A percentile compares a stretch with the other conserved stretches of the same genome.
Evolutionary conservation across 2,329 filamentous ascomycete species (phyloP).

Genomic region (Huntiella bhutanensis): DNA sequence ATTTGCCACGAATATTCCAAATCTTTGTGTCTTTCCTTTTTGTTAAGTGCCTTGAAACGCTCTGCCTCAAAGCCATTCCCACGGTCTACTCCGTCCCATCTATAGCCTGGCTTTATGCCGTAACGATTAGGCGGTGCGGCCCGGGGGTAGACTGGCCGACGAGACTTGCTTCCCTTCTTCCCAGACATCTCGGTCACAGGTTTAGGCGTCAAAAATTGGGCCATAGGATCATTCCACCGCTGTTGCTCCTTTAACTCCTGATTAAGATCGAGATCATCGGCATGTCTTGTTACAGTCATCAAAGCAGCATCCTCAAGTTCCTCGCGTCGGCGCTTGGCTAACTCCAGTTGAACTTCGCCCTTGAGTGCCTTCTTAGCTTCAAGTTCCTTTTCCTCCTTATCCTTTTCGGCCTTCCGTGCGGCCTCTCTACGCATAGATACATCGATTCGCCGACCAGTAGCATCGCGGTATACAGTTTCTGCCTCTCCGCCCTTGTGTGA

Average conservation of each 20-base stretch:
- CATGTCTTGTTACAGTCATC: conserved; percentile 59
- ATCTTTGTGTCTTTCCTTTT: conserved; percentile 54
- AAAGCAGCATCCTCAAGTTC: conserved; percentile 62
- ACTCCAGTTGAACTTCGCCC: conserved; percentile 66
- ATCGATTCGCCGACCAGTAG: conserved; percentile 84
- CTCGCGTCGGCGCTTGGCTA: conserved; percentile 45
- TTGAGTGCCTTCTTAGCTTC: conserved; percentile 52
- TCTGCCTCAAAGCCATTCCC: conserved; percentile 86
- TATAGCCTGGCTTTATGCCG: conserved; percentile 75
- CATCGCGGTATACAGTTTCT: conserved; percentile 83
- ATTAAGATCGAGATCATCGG: conserved; percentile 79
- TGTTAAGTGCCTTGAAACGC: conserved; percentile 76
- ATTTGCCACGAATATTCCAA: conserved; percentile 91
- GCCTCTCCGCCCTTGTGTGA: conserved; percentile 24
- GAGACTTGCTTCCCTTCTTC: conserved; percentile 17
- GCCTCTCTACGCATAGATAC: conserved; percentile 80
- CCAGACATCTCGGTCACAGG: conserved; percentile 17
- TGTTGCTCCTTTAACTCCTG: conserved; percentile 55
- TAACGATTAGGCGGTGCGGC: conserved; percentile 79
- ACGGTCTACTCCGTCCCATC: conserved; percentile 94
- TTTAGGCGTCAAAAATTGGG: conserved; percentile 48
- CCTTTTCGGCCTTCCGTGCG: conserved; percentile 43
- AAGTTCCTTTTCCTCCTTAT: conserved; percentile 53
- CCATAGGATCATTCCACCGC: conserved; percentile 90
- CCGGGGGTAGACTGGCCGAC: conserved; percentile 56